Evolutionary conservation across 805 yeast genomes (phyloP), one percentile per base, ranked within the genome.

Genomic region (Teunomyces stri): DNA sequence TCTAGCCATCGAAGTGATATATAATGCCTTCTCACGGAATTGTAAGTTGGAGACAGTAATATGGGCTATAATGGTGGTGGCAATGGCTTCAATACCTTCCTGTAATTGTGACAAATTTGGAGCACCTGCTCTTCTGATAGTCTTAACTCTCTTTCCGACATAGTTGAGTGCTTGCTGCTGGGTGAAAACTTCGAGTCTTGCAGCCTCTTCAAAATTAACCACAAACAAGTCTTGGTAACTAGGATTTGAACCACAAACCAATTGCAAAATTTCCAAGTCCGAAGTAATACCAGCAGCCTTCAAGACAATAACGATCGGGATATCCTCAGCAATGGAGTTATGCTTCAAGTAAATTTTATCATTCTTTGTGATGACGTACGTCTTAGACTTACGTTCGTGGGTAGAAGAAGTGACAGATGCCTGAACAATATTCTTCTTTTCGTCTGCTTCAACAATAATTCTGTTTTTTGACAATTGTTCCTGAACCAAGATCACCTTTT

Each of bases 391-490:
- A 69, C 99, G 82, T 69, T 94, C 99, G 67, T 94, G 99, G 1
- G 99, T 92, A 2, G 97, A 90, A 4, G 97, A 89, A 0, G 99
- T 94, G 13, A 94, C 99, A 0, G 97, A 89, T 1, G 99, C 97
- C 69, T 94, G 99, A 16, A 91, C 97, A 18, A 94, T 84, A 3
- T 84, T 85, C 66, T 95, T 94, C 69, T 90, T 89, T 53, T 88
- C 96, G 64, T 94, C 99, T 1, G 97, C 94, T 68, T 94, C 99
- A 11, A 94, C 99, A 60, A 94, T 90, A 62, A 94, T 94, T 79
- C 99, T 88, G 69, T 94, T 94, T 70, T 94, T 94, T 43, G 96
- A 85, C 64, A 94, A 76, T 75, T 94, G 99, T 68, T 94, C 99
- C 68, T 94, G 99, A 37, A 94, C 95, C 56, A 94, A 77, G 53